Conservation (phyloP, 2,329 filamentous ascomycete species). For the Pestalotiopsis sp. region DNA sequence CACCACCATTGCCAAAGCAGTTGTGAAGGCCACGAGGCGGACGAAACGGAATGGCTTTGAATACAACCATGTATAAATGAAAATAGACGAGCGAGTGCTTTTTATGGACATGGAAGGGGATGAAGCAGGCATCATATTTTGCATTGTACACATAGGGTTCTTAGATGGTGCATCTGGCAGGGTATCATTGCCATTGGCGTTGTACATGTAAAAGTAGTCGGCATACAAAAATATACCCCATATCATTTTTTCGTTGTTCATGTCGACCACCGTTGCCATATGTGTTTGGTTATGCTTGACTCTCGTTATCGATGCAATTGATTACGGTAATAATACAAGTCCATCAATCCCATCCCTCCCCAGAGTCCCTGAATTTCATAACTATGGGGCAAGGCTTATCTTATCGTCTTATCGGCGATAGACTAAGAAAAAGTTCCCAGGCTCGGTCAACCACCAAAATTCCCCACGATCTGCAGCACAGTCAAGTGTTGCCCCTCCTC, state of each 20-base stretch:
- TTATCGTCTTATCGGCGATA: neutral
- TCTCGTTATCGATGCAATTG: neutral
- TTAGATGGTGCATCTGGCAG: neutral
- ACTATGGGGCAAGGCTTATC: neutral
- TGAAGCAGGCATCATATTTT: neutral
- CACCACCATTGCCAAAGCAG: neutral
- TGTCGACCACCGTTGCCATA: neutral
- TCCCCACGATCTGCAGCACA: neutral
- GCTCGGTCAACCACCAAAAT: neutral
- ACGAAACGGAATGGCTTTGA: neutral
- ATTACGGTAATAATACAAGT: neutral
- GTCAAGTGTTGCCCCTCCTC: neutral
- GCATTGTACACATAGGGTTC: neutral
- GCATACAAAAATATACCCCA: neutral
- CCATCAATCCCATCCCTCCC: neutral
- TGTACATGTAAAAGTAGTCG: neutral
- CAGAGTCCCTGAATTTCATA: too few relatives aligned
- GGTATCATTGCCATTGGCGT: neutral
- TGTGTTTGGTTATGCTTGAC: neutral
- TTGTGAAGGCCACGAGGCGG: neutral
- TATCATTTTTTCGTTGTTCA: neutral
- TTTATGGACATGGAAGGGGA: neutral
- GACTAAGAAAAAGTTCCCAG: neutral
- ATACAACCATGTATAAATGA: neutral
- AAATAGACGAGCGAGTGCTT: neutral